Evolutionary conservation across 768 basidiomycete genomes (phyloP).

Genomic region (Termitomyces sp.): DNA sequence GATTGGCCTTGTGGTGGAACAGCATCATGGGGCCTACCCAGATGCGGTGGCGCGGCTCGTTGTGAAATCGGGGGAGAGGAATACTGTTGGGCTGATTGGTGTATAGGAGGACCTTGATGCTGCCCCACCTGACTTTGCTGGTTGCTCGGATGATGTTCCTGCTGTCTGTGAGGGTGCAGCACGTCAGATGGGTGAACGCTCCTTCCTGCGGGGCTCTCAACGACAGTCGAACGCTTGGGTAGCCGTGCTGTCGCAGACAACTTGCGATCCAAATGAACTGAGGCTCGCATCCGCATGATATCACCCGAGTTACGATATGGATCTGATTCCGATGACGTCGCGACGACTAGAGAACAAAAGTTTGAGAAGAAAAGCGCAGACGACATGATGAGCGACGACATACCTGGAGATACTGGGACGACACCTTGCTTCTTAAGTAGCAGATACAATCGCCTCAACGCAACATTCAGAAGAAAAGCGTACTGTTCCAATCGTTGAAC

Average conservation of each 20-base stretch:
- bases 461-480: constrained; percentile 94
- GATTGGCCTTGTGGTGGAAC: constrained; percentile 39
- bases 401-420: constrained; percentile 78
- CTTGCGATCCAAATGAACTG: constrained; percentile 89
- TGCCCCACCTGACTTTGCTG: constrained; percentile 32
- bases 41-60: constrained; percentile 30
- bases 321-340: constrained; percentile 46
- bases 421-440: constrained; percentile 86
- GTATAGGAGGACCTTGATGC: constrained; percentile 27
- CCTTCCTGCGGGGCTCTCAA: constrained; percentile 90
- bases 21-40: constrained; percentile 33
- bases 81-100: constrained; percentile 24
- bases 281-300: constrained; percentile 89
- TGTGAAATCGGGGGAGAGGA: constrained; percentile 21
- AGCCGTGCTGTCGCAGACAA: constrained; percentile 88
- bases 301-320: constrained; percentile 85
- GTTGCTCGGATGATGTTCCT: constrained; percentile 30
- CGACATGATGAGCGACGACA: constrained; percentile 8
- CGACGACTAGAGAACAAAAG: constrained; percentile 18
- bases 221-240: constrained; percentile 91
- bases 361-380: constrained; percentile 5
- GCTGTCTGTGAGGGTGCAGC: constrained; percentile 40
- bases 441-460: constrained; percentile 84
- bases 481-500: constrained; percentile 97
- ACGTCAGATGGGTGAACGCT: constrained; percentile 72